Evolutionary conservation across 306 rosid species (phyloP), one percentile per base, ranked within the genome.

Genomic region (Lotus japonicus): DNA sequence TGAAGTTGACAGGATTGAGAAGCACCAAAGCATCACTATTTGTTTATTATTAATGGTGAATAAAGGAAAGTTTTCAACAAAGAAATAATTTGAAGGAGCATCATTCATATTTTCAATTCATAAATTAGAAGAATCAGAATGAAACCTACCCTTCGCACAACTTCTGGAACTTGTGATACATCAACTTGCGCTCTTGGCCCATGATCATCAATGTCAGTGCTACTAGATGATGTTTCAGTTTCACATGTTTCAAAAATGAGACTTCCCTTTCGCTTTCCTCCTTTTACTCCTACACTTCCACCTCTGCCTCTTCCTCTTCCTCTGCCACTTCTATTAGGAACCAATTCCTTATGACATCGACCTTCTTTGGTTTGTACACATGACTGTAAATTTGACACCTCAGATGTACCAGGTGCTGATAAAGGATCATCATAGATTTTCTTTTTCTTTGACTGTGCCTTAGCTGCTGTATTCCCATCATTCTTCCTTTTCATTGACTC

Each of bases 131-230:
- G 33, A 61, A 57, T 55, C 17, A 65, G 66, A 45, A 28, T 61
- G 57, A 69, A 65, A 46, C 92, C 71, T 80, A 92, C 98, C 87
- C 85, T 80, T 69, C 95, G 87, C 70, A 81, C 67, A 61, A 77
- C 77, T 59, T 63, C 79, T 8, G 84, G 71, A 62, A 21, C 76
- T 74, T 66, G 52, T 54, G 72, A 33, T 36, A 54, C 55, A 55
- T 67, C 80, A 56, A 17, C 49, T 35, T 72, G 75, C 60, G 50
- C 58, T 61, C 77, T 81, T 64, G 66, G 70, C 21, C 69, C 86
- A 61, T 77, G 78, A 71, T 77, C 69, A 14, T 76, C 80, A 56
- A 44, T 68, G 41, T 70, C 86, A 54, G 64, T 71, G 52, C 75
- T 77, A 74, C 79, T 63, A 36, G 86, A 81, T 74, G 85, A 78